These are phyloP conservation scores for Lachancea lanzarotensis DNA, from an alignment of 805 yeast species.

Conservation along the genomic window DNA sequence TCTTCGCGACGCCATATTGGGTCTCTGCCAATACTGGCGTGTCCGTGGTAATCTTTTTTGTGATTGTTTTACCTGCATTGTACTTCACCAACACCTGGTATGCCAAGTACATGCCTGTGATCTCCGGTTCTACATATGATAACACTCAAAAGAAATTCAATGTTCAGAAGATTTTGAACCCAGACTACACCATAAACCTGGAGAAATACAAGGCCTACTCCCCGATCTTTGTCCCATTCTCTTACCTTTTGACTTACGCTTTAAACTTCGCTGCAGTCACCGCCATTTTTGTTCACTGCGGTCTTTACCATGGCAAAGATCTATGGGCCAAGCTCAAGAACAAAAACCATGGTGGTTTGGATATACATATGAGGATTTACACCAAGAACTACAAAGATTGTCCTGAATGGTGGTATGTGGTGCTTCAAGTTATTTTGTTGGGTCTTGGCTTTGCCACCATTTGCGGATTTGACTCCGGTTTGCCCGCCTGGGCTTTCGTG, in stretches of 20 bases:
- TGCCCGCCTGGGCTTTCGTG: constrained; percentile 61
- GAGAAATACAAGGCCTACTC: constrained; percentile 47
- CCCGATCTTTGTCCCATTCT: constrained; percentile 52
- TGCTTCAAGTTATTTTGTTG: constrained; percentile 22
- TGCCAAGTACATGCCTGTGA: constrained; percentile 54
- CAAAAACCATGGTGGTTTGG: constrained; percentile 39
- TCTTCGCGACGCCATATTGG: constrained; percentile 49
- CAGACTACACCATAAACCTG: constrained; percentile 37
- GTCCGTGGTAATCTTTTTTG: constrained; percentile 44
- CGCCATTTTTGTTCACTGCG: constrained; percentile 53
- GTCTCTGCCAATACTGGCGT: constrained; percentile 36
- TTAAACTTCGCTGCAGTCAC: constrained; percentile 56
- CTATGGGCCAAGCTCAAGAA: constrained; percentile 40
- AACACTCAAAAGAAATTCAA: constrained; percentile 41
- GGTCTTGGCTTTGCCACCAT: constrained; percentile 31
- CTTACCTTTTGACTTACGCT: constrained; percentile 51
- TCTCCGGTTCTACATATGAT: constrained; percentile 44
- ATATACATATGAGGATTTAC: constrained; percentile 41
- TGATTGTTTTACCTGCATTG: constrained; percentile 44
- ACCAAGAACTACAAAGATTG: constrained; percentile 56
- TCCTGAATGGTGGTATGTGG: constrained; percentile 66
- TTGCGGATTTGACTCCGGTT: constrained; percentile 40
- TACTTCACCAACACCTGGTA: constrained; percentile 52
- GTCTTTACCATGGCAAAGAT: constrained; percentile 51
- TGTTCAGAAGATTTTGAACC: constrained; percentile 41